Evolutionary conservation across 768 basidiomycete species (phyloP).

Genomic region (Boletus bicolor): DNA sequence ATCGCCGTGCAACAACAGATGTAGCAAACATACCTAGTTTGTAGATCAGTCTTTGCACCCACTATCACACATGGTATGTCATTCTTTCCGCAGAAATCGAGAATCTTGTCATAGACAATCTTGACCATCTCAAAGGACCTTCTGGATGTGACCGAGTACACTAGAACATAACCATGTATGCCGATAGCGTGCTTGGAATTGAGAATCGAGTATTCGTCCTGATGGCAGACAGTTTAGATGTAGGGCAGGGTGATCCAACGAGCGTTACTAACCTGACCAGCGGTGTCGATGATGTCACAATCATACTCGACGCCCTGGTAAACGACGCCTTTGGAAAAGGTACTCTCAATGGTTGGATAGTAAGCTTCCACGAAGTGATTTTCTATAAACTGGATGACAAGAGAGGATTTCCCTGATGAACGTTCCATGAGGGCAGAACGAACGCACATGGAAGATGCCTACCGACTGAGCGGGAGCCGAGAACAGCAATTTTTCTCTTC

Average conservation of each 20-base stretch:
- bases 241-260: neutral
- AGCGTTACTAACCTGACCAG: slow-evolving; percentile 73
- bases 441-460: slow-evolving; percentile 25
- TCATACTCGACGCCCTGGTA: slow-evolving; percentile 91
- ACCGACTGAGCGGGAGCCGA: slow-evolving; percentile 90
- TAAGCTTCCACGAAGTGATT: slow-evolving; percentile 89
- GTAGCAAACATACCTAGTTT: slow-evolving; percentile 55
- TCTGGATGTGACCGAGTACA: slow-evolving; percentile 88
- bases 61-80: slow-evolving; percentile 93
- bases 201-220: slow-evolving; percentile 94
- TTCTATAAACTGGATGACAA: slow-evolving; percentile 91
- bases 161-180: slow-evolving; percentile 95
- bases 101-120: slow-evolving; percentile 90
- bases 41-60: slow-evolving; percentile 87
- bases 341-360: slow-evolving; percentile 93
- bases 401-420: slow-evolving; percentile 85
- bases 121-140: slow-evolving; percentile 94
- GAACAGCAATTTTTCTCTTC: slow-evolving; percentile 86
- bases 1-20: slow-evolving; percentile 5
- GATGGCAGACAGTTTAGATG: slow-evolving; percentile 3
- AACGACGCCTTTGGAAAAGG: slow-evolving; percentile 78
- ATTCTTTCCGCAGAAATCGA: slow-evolving; percentile 78
- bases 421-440: slow-evolving; percentile 17
- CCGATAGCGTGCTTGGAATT: slow-evolving; percentile 94
- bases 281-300: slow-evolving; percentile 97